phyloP scores from a whole-genome alignment of 495 filamentous ascomycete genomes.

The Jackrogersella minutella region DNA sequence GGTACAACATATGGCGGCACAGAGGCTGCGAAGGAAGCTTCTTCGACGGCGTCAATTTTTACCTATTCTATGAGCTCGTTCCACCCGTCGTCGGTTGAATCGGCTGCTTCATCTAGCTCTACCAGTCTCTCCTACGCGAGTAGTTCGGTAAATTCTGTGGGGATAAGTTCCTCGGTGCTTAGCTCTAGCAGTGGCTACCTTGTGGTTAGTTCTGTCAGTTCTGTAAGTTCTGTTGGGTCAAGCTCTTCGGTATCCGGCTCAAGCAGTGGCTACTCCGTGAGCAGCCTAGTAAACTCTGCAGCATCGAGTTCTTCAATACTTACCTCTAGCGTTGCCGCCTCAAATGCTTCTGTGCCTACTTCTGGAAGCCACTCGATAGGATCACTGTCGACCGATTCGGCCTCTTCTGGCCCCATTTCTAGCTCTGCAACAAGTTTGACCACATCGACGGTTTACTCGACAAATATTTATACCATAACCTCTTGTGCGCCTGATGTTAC shows the following conservation, averaged over 20 bases:
- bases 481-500: conserved; percentile 66
- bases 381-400: conserved; percentile 11
- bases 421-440: conserved; percentile 50
- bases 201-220: not conserved
- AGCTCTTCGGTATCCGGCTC: conserved; percentile 3
- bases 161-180: not conserved
- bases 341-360: conserved; percentile 19
- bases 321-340: conserved; percentile 22
- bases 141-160: conserved; percentile 2
- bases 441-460: conserved; percentile 67
- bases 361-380: not conserved
- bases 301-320: conserved; percentile 20
- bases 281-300: conserved; percentile 7
- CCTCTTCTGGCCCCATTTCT: conserved; percentile 50
- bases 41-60: not conserved
- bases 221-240: not conserved
- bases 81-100: not conserved
- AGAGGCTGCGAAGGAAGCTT: not conserved
- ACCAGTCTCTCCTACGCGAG: not conserved
- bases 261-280: not conserved
- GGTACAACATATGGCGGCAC: conserved; percentile 39
- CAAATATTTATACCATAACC: conserved; percentile 64
- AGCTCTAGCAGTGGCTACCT: conserved; percentile 9
- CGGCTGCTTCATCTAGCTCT: conserved; percentile 8
- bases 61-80: conserved; percentile 14